These are phyloP conservation scores for Lasiodiplodia gonubiensis DNA, from an alignment of 2,329 filamentous ascomycete genomes.

Conservation along the genomic window DNA sequence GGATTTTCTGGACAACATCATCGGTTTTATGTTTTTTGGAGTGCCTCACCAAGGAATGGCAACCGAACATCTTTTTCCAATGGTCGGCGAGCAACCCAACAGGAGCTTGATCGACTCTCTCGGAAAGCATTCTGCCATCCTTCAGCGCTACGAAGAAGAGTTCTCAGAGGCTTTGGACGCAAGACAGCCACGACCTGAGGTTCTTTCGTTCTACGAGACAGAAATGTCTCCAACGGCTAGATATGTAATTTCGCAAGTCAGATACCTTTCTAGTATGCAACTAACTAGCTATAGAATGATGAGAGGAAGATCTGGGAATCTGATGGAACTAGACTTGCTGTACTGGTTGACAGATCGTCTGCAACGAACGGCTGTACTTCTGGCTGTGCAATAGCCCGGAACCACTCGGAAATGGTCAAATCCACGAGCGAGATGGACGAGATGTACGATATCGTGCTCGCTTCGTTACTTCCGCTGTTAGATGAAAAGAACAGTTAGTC, in stretches of 20 bases:
- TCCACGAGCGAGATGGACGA: not conserved
- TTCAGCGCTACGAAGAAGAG: not conserved
- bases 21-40: conserved; percentile 8
- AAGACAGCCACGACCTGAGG: not conserved
- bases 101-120: not conserved
- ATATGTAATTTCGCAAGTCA: not conserved
- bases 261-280: not conserved
- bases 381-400: not conserved
- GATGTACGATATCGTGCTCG: not conserved
- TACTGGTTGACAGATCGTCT: not conserved
- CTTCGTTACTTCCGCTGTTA: not conserved
- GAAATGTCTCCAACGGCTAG: not conserved
- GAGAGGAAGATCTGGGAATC: not conserved
- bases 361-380: not conserved
- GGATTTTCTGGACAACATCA: not conserved
- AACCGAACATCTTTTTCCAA: not conserved
- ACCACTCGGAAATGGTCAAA: conserved; percentile 7
- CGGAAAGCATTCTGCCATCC: not conserved
- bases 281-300: not conserved
- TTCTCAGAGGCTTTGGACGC: not conserved
- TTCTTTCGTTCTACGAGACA: conserved; percentile 13
- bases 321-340: not conserved
- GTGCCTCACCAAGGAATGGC: conserved; percentile 9
- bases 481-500: not conserved
- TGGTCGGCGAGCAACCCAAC: not conserved